Base-by-base conservation (phyloP, 257 asterid genomes). In the Gardenia jasminoides region DNA sequence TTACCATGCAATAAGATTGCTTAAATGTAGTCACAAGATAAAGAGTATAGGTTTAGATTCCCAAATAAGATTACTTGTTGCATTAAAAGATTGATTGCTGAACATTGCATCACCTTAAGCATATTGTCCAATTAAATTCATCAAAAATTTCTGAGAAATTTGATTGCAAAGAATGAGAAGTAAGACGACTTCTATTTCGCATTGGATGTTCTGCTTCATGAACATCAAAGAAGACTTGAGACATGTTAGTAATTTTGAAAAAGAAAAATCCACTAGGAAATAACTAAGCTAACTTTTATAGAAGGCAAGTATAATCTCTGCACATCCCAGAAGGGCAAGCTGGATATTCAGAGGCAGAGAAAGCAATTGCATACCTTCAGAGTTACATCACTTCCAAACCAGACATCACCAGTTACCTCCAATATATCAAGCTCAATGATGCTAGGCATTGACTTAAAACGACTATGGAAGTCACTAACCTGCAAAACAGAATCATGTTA, bases 361-460 rank as follows among this genome's bases (percentile, higher is more conserved):
- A 50, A 39, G 68, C n/a, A 72, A 26, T 46, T 22, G 41, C 61
- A 75, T 88, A 94, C 99, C 97, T 91, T 93, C 43, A 93, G 97
- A 81, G 91, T 89, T 50, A 91, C 75, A 76, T 83, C 89, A 75
- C 83, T 70, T 78, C 99, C 97, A 77, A 94, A 91, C 95, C 92
- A 93, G 84, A 94, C 98, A 88, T 94, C 91, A 83, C 99, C 99
- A 17, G 90, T 83, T 83, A 93, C 97, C 86, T 88, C 78, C 90
- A 94, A 88, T 78, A 86, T 88, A 82, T 93, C 93, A 74, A 94
- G 98, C 81, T 84, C 97, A 82, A 94, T 17, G 85, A 93, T 75
- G 80, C 93, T 88, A 19, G 99, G 99, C 79, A 90, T 81, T 58
- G 94, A 89, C 89, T 91, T 93, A 90, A 94, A 90, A 62, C 97